Percentiles rank a stretch among this genome's conserved stretches.
phyloP scores from a whole-genome alignment of 2,329 filamentous ascomycete genomes.

The Emmonsiellopsis sp. region DNA sequence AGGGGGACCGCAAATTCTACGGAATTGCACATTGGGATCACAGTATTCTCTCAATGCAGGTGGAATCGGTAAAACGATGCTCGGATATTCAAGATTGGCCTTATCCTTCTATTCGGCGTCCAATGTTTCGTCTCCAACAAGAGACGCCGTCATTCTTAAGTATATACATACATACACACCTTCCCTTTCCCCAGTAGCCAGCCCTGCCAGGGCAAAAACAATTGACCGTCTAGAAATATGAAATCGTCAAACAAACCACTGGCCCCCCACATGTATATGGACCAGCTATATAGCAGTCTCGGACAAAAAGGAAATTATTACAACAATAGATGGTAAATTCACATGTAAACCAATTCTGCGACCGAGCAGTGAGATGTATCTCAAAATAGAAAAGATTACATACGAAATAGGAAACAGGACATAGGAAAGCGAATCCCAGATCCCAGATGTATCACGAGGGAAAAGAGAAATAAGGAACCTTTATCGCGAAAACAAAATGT shows the following conservation, averaged over 20 bases:
- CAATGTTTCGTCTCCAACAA: background rate
- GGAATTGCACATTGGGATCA: too few species aligned
- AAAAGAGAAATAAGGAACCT: background rate
- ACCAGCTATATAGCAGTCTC: background rate
- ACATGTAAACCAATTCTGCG: background rate
- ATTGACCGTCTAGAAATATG: background rate
- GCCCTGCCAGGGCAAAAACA: background rate
- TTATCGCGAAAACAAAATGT: too few species aligned
- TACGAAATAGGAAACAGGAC: background rate
- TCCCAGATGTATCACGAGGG: background rate
- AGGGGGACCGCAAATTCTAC: too few species aligned
- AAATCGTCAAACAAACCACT: background rate
- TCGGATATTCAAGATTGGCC: background rate
- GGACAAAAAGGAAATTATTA: background rate
- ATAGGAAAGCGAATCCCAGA: background rate
- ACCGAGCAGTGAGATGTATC: background rate
- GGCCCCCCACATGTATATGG: background rate
- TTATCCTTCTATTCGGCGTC: background rate
- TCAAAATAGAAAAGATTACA: background rate
- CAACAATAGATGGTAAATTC: background rate
- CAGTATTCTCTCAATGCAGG: too few species aligned
- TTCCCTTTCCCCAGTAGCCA: too few species aligned
- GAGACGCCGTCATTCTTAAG: too few species aligned
- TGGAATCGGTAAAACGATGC: background rate
- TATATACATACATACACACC: too few species aligned